Percentiles rank a stretch among this genome's conserved stretches.
Evolutionary conservation across 306 rosid species (phyloP).

Genomic region (Cicer bijugum): DNA sequence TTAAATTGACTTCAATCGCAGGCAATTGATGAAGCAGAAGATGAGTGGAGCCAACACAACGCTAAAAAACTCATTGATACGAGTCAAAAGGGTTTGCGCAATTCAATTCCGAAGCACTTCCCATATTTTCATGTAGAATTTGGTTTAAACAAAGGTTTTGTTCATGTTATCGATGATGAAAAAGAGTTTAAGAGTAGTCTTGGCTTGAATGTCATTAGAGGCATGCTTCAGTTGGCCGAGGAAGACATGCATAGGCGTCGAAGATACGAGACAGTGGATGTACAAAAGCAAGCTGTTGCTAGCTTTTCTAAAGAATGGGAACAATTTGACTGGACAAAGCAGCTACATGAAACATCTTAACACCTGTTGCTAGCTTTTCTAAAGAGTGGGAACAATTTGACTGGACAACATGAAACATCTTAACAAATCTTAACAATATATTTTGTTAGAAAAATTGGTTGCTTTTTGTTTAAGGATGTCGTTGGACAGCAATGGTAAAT

Average conservation of each 20-base stretch:
- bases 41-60: slow-evolving; percentile 93
- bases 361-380: too few species aligned
- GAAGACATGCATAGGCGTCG: slow-evolving; percentile 86
- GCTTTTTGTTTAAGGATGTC: too few species aligned
- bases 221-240: slow-evolving; percentile 73
- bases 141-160: slow-evolving; percentile 77
- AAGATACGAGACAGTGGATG: slow-evolving; percentile 55
- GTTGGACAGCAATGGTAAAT: too few species aligned
- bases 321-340: slow-evolving; percentile 84
- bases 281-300: slow-evolving; percentile 74
- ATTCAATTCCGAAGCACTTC: slow-evolving; percentile 76
- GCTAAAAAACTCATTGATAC: slow-evolving; percentile 88
- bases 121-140: slow-evolving; percentile 90
- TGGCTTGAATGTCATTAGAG: slow-evolving; percentile 80
- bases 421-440: too few species aligned
- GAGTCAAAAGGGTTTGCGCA: slow-evolving; percentile 74
- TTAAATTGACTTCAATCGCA: slow-evolving; percentile 45
- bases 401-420: too few species aligned
- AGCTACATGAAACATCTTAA: slow-evolving; percentile 53
- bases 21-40: slow-evolving; percentile 96
- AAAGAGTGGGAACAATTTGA: too few species aligned
- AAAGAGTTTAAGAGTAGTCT: slow-evolving; percentile 65
- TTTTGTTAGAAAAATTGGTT: not conserved
- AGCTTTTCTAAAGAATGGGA: slow-evolving; percentile 69
- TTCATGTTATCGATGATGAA: slow-evolving; percentile 93